Base-by-base conservation (phyloP, 2,329 filamentous ascomycete species). In the Aspergillus nomiae region DNA sequence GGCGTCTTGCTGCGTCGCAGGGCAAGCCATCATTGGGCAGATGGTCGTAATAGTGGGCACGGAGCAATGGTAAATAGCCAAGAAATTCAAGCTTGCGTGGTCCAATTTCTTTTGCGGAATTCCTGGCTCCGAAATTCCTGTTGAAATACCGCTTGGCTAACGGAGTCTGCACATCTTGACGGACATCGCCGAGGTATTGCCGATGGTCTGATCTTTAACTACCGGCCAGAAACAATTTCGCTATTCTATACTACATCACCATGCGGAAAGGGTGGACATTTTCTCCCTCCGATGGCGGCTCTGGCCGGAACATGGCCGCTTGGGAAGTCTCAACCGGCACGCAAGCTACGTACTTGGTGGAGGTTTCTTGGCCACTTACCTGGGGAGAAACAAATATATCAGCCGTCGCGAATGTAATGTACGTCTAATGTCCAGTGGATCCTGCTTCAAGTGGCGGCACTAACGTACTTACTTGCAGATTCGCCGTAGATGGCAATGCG, bases 401-500 rank as follows among this genome's bases (percentile, higher is more conserved):
- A 38, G 58, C 45, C 14, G 46, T 30, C 6, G 66, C 62, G 2
- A 67, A 69, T 45, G 59, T 64, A 14, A 46, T 73, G 71, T 73
- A 67, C 57, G 67, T 59, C 11, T 12, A 1, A 30, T 28, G 1
- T 4, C 19, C 3, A 4, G 38, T 46, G 43, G 21, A 12, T 10
- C 4, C 11, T 46, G 10, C 11, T 19, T 50, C 9, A 1, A 5
- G 11, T 4, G 2, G 12, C 8, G 24, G 7, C 8, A 16, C 26
- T 50, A 32, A 50, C 1, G 6, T 10, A 50, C 24, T 10, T 19
- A 16, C 24, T 16, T 30, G 26, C 24, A 74, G 72, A 32, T 74
- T 73, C 32, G 59, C 73, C 12, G 67, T 73, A 8, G 72, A 74
- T 51, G 71, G 71, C 1, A 74, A 74, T 54, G 71, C 72, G n/a